A percentile compares a stretch with the other conserved stretches of the same genome.
These are phyloP conservation scores for Graphilbum sp. DNA, from an alignment of 2,329 filamentous ascomycete species.

Conservation along the genomic window DNA sequence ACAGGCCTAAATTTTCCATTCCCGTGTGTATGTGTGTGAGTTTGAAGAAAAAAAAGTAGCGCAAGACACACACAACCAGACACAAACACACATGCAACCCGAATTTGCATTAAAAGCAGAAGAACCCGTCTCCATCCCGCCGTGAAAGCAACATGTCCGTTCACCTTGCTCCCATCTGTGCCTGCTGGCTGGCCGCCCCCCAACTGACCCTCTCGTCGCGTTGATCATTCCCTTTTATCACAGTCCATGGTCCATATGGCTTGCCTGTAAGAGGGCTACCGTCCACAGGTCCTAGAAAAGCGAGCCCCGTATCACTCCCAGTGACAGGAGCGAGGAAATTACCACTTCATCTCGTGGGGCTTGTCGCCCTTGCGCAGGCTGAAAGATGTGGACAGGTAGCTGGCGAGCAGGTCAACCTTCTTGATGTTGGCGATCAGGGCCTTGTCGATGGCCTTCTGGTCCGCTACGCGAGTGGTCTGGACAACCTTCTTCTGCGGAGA, in stretches of 20 bases:
- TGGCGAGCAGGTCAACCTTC: conserved; percentile 88
- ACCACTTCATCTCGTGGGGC: conserved; percentile 99
- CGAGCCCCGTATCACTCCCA: too few species aligned
- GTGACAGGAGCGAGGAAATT: conserved; percentile 20
- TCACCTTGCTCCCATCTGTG: neutral
- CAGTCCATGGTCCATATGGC: too few species aligned
- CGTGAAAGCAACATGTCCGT: neutral
- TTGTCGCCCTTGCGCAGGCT: conserved; percentile 98
- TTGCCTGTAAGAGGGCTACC: too few species aligned
- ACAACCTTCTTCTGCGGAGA: conserved; percentile 82
- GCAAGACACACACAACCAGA: neutral
- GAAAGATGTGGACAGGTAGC: conserved; percentile 93
- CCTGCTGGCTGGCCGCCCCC: too few species aligned
- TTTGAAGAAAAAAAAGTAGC: conserved; percentile 2
- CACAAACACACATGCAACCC: conserved; percentile 4
- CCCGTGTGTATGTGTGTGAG: conserved; percentile 1
- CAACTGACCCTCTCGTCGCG: too few species aligned
- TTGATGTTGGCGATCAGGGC: conserved; percentile 88
- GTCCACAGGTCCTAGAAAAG: neutral
- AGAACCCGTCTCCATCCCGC: neutral
- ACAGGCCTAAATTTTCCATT: neutral
- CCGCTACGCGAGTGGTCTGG: conserved; percentile 75
- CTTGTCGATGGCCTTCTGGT: conserved; percentile 99
- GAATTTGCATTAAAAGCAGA: neutral
- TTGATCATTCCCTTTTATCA: too few species aligned